Evolutionary conservation across 1,284 basidiomycete species (phyloP).

Genomic region (Bjerkandera adusta): DNA sequence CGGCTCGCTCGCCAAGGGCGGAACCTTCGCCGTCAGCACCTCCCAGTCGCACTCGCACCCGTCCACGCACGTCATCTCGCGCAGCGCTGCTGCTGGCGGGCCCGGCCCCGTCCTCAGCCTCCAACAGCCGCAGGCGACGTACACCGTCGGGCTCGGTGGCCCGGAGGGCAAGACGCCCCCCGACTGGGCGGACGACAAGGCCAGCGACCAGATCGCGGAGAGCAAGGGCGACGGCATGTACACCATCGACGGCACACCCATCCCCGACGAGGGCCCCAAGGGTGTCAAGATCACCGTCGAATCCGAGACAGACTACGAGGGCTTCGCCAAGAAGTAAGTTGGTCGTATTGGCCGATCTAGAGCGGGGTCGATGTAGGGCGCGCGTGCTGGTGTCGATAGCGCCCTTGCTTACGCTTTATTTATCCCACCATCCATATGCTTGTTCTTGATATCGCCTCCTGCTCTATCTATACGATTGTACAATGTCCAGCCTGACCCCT

Average conservation of each 20-base stretch:
- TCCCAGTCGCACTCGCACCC: constrained; percentile 20
- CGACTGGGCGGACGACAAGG: constrained; percentile 49
- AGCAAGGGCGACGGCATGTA: constrained; percentile 40
- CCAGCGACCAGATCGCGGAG: constrained; percentile 44
- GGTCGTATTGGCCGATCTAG: no score
- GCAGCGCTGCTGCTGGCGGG: constrained; percentile 25
- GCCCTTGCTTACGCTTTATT: no score
- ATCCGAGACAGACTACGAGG: constrained; percentile 26
- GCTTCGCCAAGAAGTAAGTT: constrained; percentile 6
- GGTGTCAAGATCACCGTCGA: constrained; percentile 36
- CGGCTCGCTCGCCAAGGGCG: constrained; percentile 65
- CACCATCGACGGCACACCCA: constrained; percentile 24
- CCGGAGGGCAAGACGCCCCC: constrained; percentile 55
- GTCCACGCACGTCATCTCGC: constrained; percentile 47
- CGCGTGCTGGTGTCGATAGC: no score
- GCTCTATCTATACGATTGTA: no score
- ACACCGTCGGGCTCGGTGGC: constrained; percentile 67
- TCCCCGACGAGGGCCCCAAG: constrained; percentile 14
- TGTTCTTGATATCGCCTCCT: no score
- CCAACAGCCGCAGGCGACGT: constrained; percentile 33
- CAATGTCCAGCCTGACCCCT: no score
- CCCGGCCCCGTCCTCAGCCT: constrained; percentile 35
- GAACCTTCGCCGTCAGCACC: constrained; percentile 52
- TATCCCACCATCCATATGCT: no score
- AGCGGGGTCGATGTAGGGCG: no score